Evolutionary conservation across 768 basidiomycete genomes (phyloP), one percentile per base, ranked within the genome.

Genomic region (Phlegmacium glaucopus): DNA sequence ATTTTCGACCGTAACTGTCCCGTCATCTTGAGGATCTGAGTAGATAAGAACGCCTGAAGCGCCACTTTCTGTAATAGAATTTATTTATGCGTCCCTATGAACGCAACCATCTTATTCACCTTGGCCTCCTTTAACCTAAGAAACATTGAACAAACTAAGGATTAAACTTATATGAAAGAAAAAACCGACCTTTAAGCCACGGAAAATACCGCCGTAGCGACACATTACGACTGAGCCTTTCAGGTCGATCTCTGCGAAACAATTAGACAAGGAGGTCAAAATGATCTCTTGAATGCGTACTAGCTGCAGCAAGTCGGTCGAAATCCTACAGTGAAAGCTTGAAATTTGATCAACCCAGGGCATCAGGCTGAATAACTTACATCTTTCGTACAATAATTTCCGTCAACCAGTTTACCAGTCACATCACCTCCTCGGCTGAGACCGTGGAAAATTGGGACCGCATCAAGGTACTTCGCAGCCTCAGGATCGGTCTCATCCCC

Each of bases 361-460:
- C n/a, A n/a, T n/a, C n/a, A n/a, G n/a, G n/a, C 17, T 18, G 32
- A 9, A 52, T 62, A 44, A 47, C n/a, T n/a, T n/a, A 72, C 75
- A 50, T 80, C 77, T 63, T 87, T 83, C 2, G 75, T 74, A 4
- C 92, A 90, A 53, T 91, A 92, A 48, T 89, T 85, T 7, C 80
- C 93, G 55, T 90, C 90, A n/a, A 94, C 70, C 11, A 77, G 61
- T 39, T 77, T 70, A 5, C 90, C 87, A 35, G 75, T 71, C 13
- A 79, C 92, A 53, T 85, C 81, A 1, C 94, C 94, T 46, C 77
- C 80, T 39, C 75, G 77, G 56, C 87, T 90, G 11, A 90, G 68
- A 2, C 92, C 94, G 66, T 94, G 93, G 78, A 87, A 98, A 17
- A 87, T 72, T 2, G 87, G 83, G 4, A 93, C 78, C 29, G 78